These are phyloP conservation scores for Oligophagozyma castellii DNA, from an alignment of 1,139 yeast genomes.

Conservation along the genomic window DNA sequence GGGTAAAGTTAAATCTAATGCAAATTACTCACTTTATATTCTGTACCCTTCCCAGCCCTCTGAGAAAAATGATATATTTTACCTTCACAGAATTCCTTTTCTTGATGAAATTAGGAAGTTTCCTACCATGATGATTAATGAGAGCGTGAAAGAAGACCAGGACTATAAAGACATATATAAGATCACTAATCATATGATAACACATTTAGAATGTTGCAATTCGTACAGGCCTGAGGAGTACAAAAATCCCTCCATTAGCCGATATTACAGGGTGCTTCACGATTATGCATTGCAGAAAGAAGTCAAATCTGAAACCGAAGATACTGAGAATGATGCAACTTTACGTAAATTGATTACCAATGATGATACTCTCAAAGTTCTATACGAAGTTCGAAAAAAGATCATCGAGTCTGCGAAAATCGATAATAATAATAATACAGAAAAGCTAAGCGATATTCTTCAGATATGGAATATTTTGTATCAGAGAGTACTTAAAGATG, in stretches of 20 bases:
- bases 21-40: conserved; percentile 48
- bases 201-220: conserved; percentile 29
- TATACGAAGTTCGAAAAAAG: conserved; percentile 17
- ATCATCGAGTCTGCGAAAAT: conserved; percentile 12
- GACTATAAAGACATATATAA: conserved; percentile 25
- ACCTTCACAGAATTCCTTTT: conserved; percentile 47
- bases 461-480: conserved; percentile 19
- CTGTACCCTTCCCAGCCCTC: conserved; percentile 37
- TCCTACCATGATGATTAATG: conserved; percentile 23
- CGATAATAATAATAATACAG: conserved; percentile 7
- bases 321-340: conserved; percentile 3
- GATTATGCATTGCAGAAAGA: conserved; percentile 57
- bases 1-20: conserved; percentile 44
- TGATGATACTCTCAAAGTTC: conserved; percentile 25
- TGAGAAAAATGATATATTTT: conserved; percentile 38
- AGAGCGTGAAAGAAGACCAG: conserved; percentile 12
- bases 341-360: conserved; percentile 9
- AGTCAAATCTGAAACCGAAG: conserved; percentile 17
- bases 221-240: conserved; percentile 47
- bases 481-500: conserved; percentile 5
- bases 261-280: conserved; percentile 51
- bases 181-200: conserved; percentile 29
- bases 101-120: conserved; percentile 46
- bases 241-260: conserved; percentile 55
- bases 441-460: conserved; percentile 13